Conservation (phyloP, 805 yeast species). For the Spathaspora arborariae region DNA sequence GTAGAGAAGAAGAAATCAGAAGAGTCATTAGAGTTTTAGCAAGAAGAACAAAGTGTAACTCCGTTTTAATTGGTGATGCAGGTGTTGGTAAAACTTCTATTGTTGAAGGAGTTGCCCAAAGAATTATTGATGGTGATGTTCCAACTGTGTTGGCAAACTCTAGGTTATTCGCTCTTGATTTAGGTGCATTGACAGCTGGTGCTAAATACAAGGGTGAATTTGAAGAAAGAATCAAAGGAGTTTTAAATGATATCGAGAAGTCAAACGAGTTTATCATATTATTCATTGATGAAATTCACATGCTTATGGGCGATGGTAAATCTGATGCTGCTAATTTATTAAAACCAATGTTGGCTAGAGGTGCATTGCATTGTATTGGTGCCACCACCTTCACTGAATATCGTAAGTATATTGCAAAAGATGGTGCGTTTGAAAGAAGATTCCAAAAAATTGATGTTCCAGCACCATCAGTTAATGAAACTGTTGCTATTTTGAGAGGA, state of each 20-base stretch:
- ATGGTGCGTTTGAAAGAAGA: slow-evolving; percentile 98
- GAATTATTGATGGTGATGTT: slow-evolving; percentile 93
- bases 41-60: slow-evolving; percentile 96
- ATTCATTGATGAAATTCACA: slow-evolving; percentile 96
- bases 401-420: slow-evolving; percentile 88
- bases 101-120: slow-evolving; percentile 97
- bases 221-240: slow-evolving; percentile 97
- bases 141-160: slow-evolving; percentile 83
- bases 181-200: slow-evolving; percentile 97
- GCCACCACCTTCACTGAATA: slow-evolving; percentile 96
- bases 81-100: slow-evolving; percentile 99
- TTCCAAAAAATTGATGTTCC: slow-evolving; percentile 96
- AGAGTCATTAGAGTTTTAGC: slow-evolving; percentile 92
- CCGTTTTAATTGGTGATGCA: slow-evolving; percentile 96
- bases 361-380: slow-evolving; percentile 94
- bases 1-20: slow-evolving; percentile 97
- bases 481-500: slow-evolving; percentile 95
- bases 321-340: slow-evolving; percentile 94
- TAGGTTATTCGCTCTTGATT: slow-evolving; percentile 80
- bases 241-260: slow-evolving; percentile 87
- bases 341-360: slow-evolving; percentile 97
- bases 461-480: slow-evolving; percentile 88
- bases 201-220: slow-evolving; percentile 98
- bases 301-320: slow-evolving; percentile 99
- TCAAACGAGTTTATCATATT: slow-evolving; percentile 81